phyloP scores from a whole-genome alignment of 176 grass and related monocot species.

The Rhynchospora pubera region DNA sequence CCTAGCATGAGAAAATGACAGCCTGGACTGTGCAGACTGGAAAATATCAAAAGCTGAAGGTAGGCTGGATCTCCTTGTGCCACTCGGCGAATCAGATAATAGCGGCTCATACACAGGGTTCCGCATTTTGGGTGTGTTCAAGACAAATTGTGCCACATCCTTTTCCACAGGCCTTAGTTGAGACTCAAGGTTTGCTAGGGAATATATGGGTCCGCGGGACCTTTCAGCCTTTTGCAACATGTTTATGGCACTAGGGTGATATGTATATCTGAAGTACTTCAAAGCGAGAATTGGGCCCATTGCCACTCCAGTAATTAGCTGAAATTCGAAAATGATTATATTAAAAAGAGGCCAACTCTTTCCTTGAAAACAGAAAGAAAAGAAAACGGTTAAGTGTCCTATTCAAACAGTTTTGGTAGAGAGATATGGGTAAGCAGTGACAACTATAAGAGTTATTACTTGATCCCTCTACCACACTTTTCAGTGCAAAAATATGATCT shows the following conservation, averaged over 20 bases:
- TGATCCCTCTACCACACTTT: too few relatives aligned
- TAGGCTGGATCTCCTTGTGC: constrained; percentile 51
- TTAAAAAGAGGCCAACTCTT: neutral
- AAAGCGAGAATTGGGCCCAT: constrained; percentile 88
- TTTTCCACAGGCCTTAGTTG: constrained; percentile 52
- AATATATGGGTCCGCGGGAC: constrained; percentile 62
- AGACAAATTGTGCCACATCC: constrained; percentile 30
- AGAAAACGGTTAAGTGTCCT: neutral
- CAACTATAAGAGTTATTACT: too few relatives aligned
- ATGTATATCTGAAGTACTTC: constrained; percentile 95
- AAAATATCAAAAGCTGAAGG: constrained; percentile 76
- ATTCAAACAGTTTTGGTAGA: too few relatives aligned
- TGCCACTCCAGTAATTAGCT: constrained; percentile 78
- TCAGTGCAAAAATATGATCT: neutral
- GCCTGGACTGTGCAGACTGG: constrained; percentile 60
- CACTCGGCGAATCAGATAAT: constrained; percentile 53
- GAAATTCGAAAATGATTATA: neutral
- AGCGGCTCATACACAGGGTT: constrained; percentile 74
- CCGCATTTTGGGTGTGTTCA: constrained; percentile 38
- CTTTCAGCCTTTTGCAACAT: constrained; percentile 85
- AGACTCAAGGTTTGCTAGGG: constrained; percentile 62
- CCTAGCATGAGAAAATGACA: constrained; percentile 45
- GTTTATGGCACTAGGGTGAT: constrained; percentile 76
- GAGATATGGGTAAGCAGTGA: too few relatives aligned
- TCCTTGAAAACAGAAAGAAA: neutral